A percentile compares a stretch with the other conserved stretches of the same genome.
phyloP scores from a whole-genome alignment of 768 basidiomycete species.

The Pleurotus tuoliensis region DNA sequence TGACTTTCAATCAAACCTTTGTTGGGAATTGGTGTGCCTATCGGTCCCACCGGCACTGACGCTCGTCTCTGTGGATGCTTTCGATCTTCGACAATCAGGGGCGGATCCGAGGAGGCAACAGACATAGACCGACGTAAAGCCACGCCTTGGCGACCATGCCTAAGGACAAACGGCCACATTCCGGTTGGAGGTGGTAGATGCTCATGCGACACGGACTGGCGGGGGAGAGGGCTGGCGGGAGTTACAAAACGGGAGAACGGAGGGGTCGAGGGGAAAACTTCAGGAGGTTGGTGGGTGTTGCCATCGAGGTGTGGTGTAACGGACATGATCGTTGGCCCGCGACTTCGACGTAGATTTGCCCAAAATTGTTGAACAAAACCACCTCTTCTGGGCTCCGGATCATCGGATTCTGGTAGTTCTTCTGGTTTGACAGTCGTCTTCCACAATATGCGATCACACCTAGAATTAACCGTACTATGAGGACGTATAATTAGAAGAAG shows the following conservation, averaged over 20 bases:
- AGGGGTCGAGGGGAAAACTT: constrained; percentile 12
- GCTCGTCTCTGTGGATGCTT: background rate
- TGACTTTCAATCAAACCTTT: constrained; percentile 1
- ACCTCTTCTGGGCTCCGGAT: constrained; percentile 29
- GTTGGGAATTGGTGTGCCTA: background rate
- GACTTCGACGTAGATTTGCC: constrained; percentile 34
- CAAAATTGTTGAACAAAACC: constrained; percentile 53
- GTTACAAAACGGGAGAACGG: constrained; percentile 20
- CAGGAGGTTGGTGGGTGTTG: constrained; percentile 13
- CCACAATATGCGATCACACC: constrained; percentile 86
- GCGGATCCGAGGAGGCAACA: constrained; percentile 1
- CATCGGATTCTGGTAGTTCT: constrained; percentile 34
- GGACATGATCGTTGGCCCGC: constrained; percentile 33
- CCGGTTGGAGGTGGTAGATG: constrained; percentile 13
- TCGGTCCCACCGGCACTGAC: constrained; percentile 2
- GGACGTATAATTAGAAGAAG: background rate
- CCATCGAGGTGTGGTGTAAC: constrained; percentile 18
- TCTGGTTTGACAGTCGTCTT: constrained; percentile 63
- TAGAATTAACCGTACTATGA: constrained; percentile 20
- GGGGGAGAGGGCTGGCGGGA: constrained; percentile 9
- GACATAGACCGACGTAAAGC: constrained; percentile 5
- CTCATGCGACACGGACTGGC: constrained; percentile 23
- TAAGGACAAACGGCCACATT: background rate
- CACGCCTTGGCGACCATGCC: background rate
- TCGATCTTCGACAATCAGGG: background rate